These are phyloP conservation scores for Magnusiomyces starmeri DNA, from an alignment of 1,139 yeast genomes.

Conservation along the genomic window DNA sequence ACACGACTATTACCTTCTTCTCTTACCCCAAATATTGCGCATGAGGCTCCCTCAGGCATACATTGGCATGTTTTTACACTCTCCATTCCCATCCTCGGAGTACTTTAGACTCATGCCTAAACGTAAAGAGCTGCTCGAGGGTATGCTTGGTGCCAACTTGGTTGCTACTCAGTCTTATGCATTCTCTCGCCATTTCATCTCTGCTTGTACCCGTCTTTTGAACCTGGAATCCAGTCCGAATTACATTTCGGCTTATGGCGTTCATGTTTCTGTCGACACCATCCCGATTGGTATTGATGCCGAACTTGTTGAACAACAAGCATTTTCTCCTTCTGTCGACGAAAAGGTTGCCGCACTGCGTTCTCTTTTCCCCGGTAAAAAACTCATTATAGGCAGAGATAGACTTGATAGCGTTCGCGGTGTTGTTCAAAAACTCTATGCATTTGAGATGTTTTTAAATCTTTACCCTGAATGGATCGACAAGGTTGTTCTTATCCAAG, in stretches of 20 bases:
- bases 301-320: conserved; percentile 42
- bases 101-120: conserved; percentile 83
- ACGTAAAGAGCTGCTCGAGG: conserved; percentile 74
- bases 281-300: conserved; percentile 86
- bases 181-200: conserved; percentile 82
- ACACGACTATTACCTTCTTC: conserved; percentile 81
- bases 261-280: conserved; percentile 62
- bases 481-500: conserved; percentile 83
- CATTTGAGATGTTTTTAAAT: conserved; percentile 79
- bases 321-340: conserved; percentile 41
- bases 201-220: conserved; percentile 52
- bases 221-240: conserved; percentile 40
- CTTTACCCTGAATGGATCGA: conserved; percentile 91
- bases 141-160: conserved; percentile 82
- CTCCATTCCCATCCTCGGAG: conserved; percentile 93
- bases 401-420: conserved; percentile 92
- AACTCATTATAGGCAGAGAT: conserved; percentile 91
- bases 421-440: conserved; percentile 91
- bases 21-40: conserved; percentile 79
- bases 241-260: conserved; percentile 67
- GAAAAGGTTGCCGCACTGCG: conserved; percentile 45
- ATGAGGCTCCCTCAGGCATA: conserved; percentile 74
- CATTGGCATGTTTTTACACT: conserved; percentile 57
- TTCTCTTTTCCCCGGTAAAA: conserved; percentile 63
- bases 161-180: conserved; percentile 81